These are phyloP conservation scores for Penicillium mononematosum DNA, from an alignment of 495 filamentous ascomycete genomes.

Conservation along the genomic window DNA sequence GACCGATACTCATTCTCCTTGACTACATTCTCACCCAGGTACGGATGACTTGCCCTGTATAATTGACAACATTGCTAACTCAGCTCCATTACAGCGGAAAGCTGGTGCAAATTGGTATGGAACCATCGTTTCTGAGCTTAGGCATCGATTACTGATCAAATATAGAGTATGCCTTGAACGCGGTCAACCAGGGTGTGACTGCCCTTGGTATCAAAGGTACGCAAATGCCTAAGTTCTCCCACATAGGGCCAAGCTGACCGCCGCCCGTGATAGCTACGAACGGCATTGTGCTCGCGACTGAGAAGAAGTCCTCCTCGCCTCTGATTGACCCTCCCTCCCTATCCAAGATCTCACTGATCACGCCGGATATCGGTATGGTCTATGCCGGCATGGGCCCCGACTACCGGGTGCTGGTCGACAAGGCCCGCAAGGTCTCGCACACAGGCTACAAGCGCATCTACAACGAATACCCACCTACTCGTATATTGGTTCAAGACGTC, in stretches of 20 bases:
- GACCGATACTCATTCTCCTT: constrained; percentile 99
- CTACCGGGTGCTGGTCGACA: constrained; percentile 96
- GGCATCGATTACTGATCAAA: constrained; percentile 17
- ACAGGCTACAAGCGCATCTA: constrained; percentile 99
- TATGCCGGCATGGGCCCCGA: constrained; percentile 99
- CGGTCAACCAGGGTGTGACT: constrained; percentile 98
- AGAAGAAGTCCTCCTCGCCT: constrained; percentile 98
- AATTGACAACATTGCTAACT: constrained; percentile 23
- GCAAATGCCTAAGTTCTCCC: background rate
- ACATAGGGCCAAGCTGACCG: constrained; percentile 13
- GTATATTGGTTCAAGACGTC: constrained; percentile 98
- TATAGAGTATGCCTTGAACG: constrained; percentile 97
- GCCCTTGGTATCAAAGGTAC: constrained; percentile 97
- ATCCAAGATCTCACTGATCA: constrained; percentile 96
- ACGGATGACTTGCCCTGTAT: constrained; percentile 41
- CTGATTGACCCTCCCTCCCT: constrained; percentile 91
- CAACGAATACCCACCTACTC: constrained; percentile 98
- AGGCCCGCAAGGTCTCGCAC: constrained; percentile 97
- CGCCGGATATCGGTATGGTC: constrained; percentile 99
- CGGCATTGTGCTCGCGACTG: constrained; percentile 97
- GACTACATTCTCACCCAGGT: constrained; percentile 99
- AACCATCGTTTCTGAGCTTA: constrained; percentile 1
- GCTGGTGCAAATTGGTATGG: constrained; percentile 70
- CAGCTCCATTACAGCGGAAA: constrained; percentile 66
- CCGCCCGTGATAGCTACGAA: constrained; percentile 69